Evolutionary conservation across 352 stramenopile genomes (phyloP).

Genomic region (Pythium brachiatum): DNA sequence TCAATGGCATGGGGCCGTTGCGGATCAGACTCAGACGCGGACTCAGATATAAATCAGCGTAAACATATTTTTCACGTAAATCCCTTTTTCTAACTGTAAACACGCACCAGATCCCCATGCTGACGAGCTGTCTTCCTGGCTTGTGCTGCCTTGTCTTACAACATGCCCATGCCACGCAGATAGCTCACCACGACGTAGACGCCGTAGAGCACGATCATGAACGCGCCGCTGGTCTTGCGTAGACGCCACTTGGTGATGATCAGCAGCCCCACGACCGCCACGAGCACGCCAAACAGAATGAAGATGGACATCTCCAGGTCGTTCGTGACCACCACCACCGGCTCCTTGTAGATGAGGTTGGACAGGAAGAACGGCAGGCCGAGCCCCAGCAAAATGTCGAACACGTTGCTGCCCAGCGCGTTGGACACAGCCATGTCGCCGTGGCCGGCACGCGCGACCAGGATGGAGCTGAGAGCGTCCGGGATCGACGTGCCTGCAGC

Average conservation of each 20-base stretch:
- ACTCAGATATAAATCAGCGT: too few relatives aligned
- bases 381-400: constrained; percentile 79
- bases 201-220: constrained; percentile 48
- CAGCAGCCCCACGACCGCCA: constrained; percentile 52
- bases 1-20: too few relatives aligned
- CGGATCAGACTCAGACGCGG: too few relatives aligned
- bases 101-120: too few relatives aligned
- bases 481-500: constrained; percentile 77
- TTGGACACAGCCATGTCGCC: constrained; percentile 84
- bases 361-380: constrained; percentile 78
- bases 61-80: too few relatives aligned
- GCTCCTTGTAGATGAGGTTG: constrained; percentile 65
- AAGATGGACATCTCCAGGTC: constrained; percentile 62
- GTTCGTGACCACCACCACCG: constrained; percentile 41
- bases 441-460: constrained; percentile 75
- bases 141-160: too few relatives aligned
- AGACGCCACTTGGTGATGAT: constrained; percentile 51
- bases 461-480: constrained; percentile 74
- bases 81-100: too few relatives aligned
- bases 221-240: constrained; percentile 35
- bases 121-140: too few relatives aligned
- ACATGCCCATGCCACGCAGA: constrained; percentile 46
- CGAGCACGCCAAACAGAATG: constrained; percentile 61
- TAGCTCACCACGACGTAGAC: constrained; percentile 64
- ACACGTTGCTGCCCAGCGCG: constrained; percentile 82